phyloP scores from a whole-genome alignment of 2,329 filamentous ascomycete genomes.

The Diatrype stigma region DNA sequence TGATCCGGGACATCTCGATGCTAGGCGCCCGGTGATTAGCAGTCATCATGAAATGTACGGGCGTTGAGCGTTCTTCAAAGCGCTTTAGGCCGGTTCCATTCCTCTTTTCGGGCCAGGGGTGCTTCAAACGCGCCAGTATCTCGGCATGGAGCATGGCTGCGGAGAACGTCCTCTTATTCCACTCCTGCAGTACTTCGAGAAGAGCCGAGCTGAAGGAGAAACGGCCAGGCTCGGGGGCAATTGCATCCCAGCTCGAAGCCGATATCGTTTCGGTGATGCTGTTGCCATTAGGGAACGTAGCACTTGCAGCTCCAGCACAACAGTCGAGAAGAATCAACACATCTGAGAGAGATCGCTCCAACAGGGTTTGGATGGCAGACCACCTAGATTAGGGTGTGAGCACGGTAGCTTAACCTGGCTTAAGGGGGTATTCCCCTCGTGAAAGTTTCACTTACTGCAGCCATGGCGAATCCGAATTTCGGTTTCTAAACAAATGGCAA shows the following conservation, averaged over 20 bases:
- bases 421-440: background rate
- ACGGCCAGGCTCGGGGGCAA: conserved; percentile 54
- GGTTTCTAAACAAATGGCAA: conserved; percentile 33
- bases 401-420: conserved; percentile 1
- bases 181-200: conserved; percentile 56
- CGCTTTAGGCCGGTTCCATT: conserved; percentile 43
- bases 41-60: conserved; percentile 62
- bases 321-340: conserved; percentile 56
- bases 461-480: conserved; percentile 49
- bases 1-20: conserved; percentile 47
- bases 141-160: conserved; percentile 60
- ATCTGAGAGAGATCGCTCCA: conserved; percentile 54
- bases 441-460: conserved; percentile 40
- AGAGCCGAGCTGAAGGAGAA: conserved; percentile 58
- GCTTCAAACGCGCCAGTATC: conserved; percentile 55
- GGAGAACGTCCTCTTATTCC: conserved; percentile 51
- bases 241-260: conserved; percentile 58
- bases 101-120: conserved; percentile 52
- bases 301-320: conserved; percentile 56
- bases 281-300: conserved; percentile 53
- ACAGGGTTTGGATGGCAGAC: conserved; percentile 57
- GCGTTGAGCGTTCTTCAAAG: conserved; percentile 55
- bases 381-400: conserved; percentile 33
- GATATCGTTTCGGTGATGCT: conserved; percentile 61
- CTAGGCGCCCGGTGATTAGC: conserved; percentile 55